A percentile compares a stretch with the other conserved stretches of the same genome.
These are phyloP conservation scores for Colletotrichum abscissum DNA, from an alignment of 2,329 filamentous ascomycete genomes.

Conservation along the genomic window DNA sequence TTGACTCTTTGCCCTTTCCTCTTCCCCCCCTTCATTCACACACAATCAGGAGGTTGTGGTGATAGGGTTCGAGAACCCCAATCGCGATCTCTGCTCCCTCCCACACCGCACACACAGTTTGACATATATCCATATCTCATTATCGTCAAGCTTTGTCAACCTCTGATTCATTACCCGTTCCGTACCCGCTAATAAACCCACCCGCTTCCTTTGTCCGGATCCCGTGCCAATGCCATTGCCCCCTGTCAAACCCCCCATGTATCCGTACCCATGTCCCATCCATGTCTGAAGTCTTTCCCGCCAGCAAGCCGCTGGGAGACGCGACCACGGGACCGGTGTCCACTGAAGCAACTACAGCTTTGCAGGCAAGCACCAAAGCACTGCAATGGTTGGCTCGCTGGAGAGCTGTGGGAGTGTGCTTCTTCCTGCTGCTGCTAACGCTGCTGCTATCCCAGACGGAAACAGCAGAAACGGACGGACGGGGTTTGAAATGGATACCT, in stretches of 20 bases:
- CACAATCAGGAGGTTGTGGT: neutral
- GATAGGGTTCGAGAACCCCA: conserved; percentile 28
- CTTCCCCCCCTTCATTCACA: neutral
- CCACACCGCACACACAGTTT: conserved; percentile 5
- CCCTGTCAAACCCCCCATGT: conserved; percentile 5
- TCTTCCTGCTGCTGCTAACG: neutral
- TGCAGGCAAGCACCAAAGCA: neutral
- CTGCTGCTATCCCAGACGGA: neutral
- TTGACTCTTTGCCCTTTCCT: neutral
- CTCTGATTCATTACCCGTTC: neutral
- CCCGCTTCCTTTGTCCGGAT: neutral
- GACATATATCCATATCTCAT: neutral
- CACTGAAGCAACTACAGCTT: neutral
- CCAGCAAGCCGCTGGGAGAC: neutral
- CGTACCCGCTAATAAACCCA: neutral
- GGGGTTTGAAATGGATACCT: neutral
- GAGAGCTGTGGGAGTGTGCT: neutral
- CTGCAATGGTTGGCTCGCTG: neutral
- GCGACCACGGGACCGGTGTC: conserved; percentile 1
- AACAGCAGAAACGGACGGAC: neutral
- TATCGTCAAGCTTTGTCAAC: neutral
- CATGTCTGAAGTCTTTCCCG: neutral
- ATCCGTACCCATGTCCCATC: neutral
- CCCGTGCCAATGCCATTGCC: neutral
- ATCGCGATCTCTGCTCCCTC: conserved; percentile 16